phyloP scores from a whole-genome alignment of 2,329 filamentous ascomycete species.

The Neodidymelliopsis sp. region DNA sequence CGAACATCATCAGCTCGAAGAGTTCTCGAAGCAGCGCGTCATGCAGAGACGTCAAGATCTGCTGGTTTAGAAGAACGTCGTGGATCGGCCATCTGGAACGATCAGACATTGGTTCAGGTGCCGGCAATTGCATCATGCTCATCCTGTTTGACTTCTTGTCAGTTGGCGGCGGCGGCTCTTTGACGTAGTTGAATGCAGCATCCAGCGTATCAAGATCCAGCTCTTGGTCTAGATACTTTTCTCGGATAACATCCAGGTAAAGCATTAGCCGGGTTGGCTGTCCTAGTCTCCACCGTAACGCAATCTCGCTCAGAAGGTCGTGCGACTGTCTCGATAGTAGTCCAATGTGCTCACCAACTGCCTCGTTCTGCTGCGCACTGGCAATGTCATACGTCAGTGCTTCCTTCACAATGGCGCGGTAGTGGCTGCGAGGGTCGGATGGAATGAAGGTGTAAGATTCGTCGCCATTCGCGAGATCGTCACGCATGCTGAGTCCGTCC shows the following conservation, averaged over 20 bases:
- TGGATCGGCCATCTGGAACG: slow-evolving; percentile 59
- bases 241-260: slow-evolving; percentile 82
- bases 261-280: slow-evolving; percentile 80
- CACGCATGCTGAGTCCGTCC: slow-evolving; percentile 69
- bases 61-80: slow-evolving; percentile 69
- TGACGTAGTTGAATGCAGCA: slow-evolving; percentile 81
- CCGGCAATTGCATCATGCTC: slow-evolving; percentile 48
- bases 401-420: slow-evolving; percentile 81
- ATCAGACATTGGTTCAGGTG: slow-evolving; percentile 54
- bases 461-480: slow-evolving; percentile 60
- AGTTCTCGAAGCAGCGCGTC: slow-evolving; percentile 86
- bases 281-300: slow-evolving; percentile 87
- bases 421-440: slow-evolving; percentile 80
- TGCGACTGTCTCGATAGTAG: slow-evolving; percentile 76
- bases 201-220: slow-evolving; percentile 83
- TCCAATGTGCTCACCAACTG: slow-evolving; percentile 58
- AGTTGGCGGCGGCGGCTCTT: slow-evolving; percentile 69
- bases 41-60: slow-evolving; percentile 76
- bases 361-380: slow-evolving; percentile 54
- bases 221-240: slow-evolving; percentile 86
- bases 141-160: slow-evolving; percentile 67
- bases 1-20: slow-evolving; percentile 84
- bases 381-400: slow-evolving; percentile 70
- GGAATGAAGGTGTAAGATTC: slow-evolving; percentile 89
- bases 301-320: slow-evolving; percentile 85